Base-by-base conservation (phyloP, 441 rosid genomes). In the Gossypium lobatum region DNA sequence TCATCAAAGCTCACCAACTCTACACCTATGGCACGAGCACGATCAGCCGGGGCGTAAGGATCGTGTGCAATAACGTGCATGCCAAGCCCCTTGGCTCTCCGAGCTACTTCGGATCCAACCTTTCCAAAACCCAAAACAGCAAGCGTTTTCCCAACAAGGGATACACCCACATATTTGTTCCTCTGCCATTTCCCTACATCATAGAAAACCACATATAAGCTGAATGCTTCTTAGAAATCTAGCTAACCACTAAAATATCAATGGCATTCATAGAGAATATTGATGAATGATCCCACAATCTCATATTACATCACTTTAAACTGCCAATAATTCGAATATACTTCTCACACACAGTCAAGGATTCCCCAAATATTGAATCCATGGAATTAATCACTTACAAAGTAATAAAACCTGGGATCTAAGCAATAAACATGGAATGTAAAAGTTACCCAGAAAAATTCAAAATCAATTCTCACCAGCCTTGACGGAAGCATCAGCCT, bases 81-180 rank as follows among this genome's bases (percentile, higher is more conserved):
- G 6, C 98, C 99, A 53, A 95, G 96, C 11, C 98, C 99, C 83
- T 90, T 95, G 25, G 97, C 97, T 37, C 98, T 91, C 14, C 98
- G 72, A 34, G 98, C 95, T 61, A 95, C 98, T 80, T 95, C 96
- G 0, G 97, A 88, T 61, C 99, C 98, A 60, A 95, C 99, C 84
- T 93, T 92, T 1, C 99, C 98, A n/a, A 95, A 95, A 46, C 99
- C 99, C 89, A 92, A 57, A 16, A 95, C 91, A 10, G 91, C 97
- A 74, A 95, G 90, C 4, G 96, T 95, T 81, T 95, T 93, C 14
- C 98, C 97, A 6, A 95, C 98, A 48, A 95, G 90, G 18, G 99
- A 95, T 23, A 95, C 98, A 34, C 97, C 98, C 13, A 93, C 99
- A 73, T 95, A 95, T 75, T 90, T 95, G 95, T 73, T 95, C 75